Evolutionary conservation across 179 eudicot species (phyloP).

Genomic region (Spergularia azorica): DNA sequence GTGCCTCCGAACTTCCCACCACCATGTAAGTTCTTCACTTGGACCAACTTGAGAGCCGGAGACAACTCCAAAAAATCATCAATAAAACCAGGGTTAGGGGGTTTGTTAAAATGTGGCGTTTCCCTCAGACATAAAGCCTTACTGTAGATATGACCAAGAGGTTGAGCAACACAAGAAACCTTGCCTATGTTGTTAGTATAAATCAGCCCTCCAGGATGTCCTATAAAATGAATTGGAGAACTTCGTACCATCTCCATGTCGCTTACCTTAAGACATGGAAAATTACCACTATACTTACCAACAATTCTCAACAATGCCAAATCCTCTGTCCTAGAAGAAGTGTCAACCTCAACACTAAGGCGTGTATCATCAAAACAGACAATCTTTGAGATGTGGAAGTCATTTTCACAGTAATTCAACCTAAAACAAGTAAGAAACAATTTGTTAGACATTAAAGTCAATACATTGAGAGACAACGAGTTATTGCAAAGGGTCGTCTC

Average conservation of each 20-base stretch:
- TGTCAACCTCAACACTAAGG: no score
- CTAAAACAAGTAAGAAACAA: no score
- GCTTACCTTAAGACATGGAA: not conserved
- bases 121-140: not conserved
- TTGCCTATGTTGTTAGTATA: not conserved
- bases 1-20: constrained; percentile 14
- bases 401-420: no score
- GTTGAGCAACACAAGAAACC: not conserved
- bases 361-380: no score
- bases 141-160: not conserved
- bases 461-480: no score
- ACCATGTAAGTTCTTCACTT: constrained; percentile 7
- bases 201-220: constrained; percentile 2
- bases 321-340: not conserved
- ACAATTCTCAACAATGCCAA: not conserved
- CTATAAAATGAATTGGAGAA: not conserved
- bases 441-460: no score
- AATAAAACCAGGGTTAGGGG: not conserved
- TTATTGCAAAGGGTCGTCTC: no score
- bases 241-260: not conserved
- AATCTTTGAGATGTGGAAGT: no score
- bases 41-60: not conserved
- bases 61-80: constrained; percentile 1
- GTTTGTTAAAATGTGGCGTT: not conserved
- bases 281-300: not conserved